These are phyloP conservation scores for Calycina herbarum DNA, from an alignment of 2,329 filamentous ascomycete species.

Conservation along the genomic window DNA sequence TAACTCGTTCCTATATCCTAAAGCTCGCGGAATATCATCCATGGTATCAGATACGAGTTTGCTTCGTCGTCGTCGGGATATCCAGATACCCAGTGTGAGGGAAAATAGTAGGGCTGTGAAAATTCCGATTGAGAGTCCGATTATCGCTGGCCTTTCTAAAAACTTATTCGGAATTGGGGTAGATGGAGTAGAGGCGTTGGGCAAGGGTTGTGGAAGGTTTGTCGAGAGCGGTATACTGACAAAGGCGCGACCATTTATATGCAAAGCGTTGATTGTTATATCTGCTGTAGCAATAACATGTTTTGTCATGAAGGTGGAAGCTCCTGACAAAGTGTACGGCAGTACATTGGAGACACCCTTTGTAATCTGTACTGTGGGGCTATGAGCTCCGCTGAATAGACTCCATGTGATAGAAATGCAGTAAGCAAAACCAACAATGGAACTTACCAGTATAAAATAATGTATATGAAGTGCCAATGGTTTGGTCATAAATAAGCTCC, in stretches of 20 bases:
- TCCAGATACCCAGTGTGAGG: background rate
- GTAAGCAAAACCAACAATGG: no score
- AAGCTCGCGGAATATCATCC: no score
- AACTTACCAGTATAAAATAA: background rate
- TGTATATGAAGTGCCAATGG: background rate
- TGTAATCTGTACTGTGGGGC: background rate
- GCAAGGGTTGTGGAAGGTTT: background rate
- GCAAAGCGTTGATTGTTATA: background rate
- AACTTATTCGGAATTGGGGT: background rate
- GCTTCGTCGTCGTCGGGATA: background rate
- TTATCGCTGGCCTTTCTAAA: background rate
- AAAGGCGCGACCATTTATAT: background rate
- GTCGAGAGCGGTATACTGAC: background rate
- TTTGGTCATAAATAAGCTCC: background rate
- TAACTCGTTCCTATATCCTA: no score
- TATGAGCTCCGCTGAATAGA: no score
- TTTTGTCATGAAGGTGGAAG: background rate
- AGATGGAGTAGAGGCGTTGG: no score
- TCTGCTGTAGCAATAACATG: background rate
- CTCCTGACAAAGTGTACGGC: background rate
- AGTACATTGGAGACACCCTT: background rate
- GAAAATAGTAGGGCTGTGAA: background rate
- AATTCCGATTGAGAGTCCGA: background rate
- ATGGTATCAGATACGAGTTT: background rate
- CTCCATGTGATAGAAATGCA: no score